Evolutionary conservation across 208 protist species (phyloP), one percentile per base, ranked within the genome.

Genomic region (Crithidia fasciculata): DNA sequence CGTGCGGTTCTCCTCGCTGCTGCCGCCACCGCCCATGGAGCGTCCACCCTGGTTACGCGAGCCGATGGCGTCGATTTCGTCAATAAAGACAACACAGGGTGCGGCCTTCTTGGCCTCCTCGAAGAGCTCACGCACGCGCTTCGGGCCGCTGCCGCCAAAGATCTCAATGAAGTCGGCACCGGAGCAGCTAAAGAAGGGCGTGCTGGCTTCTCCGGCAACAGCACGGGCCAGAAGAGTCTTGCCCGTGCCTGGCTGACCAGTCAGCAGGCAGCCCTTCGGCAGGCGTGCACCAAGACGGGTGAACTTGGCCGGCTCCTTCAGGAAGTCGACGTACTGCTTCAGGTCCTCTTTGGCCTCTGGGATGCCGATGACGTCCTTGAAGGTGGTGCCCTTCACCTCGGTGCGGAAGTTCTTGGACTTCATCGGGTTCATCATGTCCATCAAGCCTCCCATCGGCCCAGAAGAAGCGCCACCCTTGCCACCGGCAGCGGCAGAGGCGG

Each of bases 41-140:
- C 91, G 80, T n/a, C 88, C 86, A 56, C 89, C 92, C 59, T 89
- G 81, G 72, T 91, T 97, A 43, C 84, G 89, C 15, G 88, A 95
- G 8, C 98, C 98, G 54, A 99, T 96, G 15, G 99, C 98, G 84
- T 99, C 99, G 70, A 99, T 99, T 71, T 99, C 99, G 81, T 99
- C 99, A 58, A 99, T 99, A 78, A 99, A 99, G 37, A 99, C 91
- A 59, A 99, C 98, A 61, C 95, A 98, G 13, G 98, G 98, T 10
- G 96, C 89, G 37, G 87, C 96, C 74, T 98, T 90, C 75, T 97
- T 91, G 0, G 98, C 98, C 82, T 98, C 87, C 36, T 74, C 74
- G 79, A 99, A 99, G 13, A 99, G 89, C 71, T 99, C 97, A 39
- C 98, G 94, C 45, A 99, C 97, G 7, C 98, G 85, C 66, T 96